These are phyloP conservation scores for Albophoma yamanashiensis DNA, from an alignment of 2,329 filamentous ascomycete species.

Conservation along the genomic window DNA sequence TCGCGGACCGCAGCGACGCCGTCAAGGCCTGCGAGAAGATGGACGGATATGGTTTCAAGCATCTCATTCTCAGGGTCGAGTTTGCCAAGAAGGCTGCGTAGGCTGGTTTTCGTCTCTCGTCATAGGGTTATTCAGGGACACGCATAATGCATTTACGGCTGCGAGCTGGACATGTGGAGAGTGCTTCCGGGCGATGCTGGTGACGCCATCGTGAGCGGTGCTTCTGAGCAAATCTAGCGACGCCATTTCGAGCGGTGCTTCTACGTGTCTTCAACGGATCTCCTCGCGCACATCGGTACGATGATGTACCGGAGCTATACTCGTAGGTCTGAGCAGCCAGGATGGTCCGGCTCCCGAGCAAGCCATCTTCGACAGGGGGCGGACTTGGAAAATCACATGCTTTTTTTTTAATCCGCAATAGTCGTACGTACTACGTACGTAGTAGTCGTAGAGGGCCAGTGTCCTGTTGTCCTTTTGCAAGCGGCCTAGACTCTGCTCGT, in stretches of 20 bases:
- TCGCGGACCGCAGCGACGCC: conserved; percentile 80
- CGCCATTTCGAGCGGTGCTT: background rate
- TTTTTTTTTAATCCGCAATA: background rate
- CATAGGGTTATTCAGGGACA: background rate
- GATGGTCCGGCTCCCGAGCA: background rate
- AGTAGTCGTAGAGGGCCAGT: background rate
- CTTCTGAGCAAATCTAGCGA: background rate
- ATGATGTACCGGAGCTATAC: background rate
- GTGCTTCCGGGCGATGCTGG: background rate
- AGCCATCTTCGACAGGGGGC: background rate
- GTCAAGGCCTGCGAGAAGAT: conserved; percentile 92
- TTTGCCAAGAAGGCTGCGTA: conserved; percentile 66
- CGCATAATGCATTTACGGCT: conserved; percentile 2
- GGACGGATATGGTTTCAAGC: conserved; percentile 89
- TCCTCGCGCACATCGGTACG: background rate
- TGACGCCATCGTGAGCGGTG: background rate
- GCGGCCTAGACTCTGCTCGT: background rate
- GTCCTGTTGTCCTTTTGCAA: background rate
- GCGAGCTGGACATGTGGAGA: background rate
- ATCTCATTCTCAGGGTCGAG: conserved; percentile 78
- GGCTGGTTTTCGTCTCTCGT: conserved; percentile 9
- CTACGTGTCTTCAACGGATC: background rate
- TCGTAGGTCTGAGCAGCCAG: background rate
- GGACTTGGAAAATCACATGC: background rate
- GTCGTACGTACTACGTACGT: too few relatives aligned